These are phyloP conservation scores for Diaporthe ilicicola DNA, from an alignment of 2,329 filamentous ascomycete species.

Conservation along the genomic window DNA sequence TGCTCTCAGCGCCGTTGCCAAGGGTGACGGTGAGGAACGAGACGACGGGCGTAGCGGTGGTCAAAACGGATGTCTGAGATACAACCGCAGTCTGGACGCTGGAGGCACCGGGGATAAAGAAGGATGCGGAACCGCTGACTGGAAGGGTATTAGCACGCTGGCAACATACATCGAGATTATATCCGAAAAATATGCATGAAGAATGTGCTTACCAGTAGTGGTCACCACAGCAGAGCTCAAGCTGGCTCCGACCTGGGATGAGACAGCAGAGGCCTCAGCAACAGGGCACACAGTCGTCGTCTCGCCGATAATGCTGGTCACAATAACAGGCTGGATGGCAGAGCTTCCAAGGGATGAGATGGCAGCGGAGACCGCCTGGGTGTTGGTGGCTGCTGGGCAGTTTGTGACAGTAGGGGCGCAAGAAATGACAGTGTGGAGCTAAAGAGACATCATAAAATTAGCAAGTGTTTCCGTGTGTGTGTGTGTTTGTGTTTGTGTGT, in stretches of 20 bases:
- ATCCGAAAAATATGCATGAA: not conserved
- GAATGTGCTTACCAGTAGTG: conserved; percentile 8
- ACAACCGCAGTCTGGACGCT: conserved; percentile 4
- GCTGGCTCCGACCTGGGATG: conserved; percentile 29
- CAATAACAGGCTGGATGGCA: conserved; percentile 36
- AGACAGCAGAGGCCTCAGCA: conserved; percentile 27
- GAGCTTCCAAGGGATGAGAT: conserved; percentile 31
- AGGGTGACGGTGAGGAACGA: conserved; percentile 8
- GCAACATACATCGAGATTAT: not conserved
- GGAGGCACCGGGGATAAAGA: conserved; percentile 26
- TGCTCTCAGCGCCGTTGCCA: conserved; percentile 1
- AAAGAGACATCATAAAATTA: not conserved
- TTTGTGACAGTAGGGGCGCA: conserved; percentile 41
- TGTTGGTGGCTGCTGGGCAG: conserved; percentile 39
- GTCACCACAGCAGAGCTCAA: conserved; percentile 32
- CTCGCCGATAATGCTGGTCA: conserved; percentile 38
- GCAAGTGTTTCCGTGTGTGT: not conserved
- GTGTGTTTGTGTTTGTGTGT: no score
- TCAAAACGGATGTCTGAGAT: not conserved
- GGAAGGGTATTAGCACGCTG: not conserved
- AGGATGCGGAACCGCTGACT: conserved; percentile 28
- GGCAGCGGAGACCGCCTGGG: conserved; percentile 18
- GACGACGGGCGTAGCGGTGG: not conserved
- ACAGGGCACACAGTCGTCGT: conserved; percentile 40
- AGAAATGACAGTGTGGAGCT: conserved; percentile 40